Base-by-base conservation (phyloP, 1,139 yeast species). In the Arxiozyma heterogenica region DNA sequence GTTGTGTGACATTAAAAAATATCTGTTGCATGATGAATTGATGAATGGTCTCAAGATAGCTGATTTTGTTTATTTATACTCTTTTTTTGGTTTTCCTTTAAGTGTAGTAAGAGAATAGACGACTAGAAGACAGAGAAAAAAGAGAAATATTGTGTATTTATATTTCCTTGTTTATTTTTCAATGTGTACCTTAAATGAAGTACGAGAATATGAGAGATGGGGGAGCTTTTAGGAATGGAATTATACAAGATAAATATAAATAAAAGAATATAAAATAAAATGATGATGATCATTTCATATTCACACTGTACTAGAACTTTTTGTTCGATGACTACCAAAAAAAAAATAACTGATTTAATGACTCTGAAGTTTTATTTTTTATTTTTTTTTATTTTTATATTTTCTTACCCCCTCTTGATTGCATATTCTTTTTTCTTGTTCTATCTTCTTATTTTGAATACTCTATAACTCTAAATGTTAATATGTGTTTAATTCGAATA, bases 41-140 rank as follows among this genome's bases (percentile, higher is more conserved):
- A 68, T 69, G 72, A 69, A 58, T 68, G 72, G 72, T 69, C 72
- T 64, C 62, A 58, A 69, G 71, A 68, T 64, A 69, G 65, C 72
- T 69, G 72, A 69, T 59, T 57, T 21, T 23, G 25, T 22, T 41
- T 47, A 23, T 45, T 30, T n/a, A 12, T n/a, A 41, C 12, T 48
- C 1, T 7, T 30, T 22, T 27, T 47, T 22, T 39, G 17, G 21
- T 30, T 25, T 21, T 47, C 41, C 17, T n/a, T 27, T 27, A 9
- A 12, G n/a, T 7, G 4, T 27, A 22, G 34, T 27, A 41, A 15
- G 21, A 39, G 20, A 6, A n/a, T n/a, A n/a, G n/a, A n/a, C n/a
- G n/a, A n/a, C n/a, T n/a, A n/a, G n/a, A n/a, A n/a, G n/a, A n/a
- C n/a, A n/a, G n/a, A n/a, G n/a, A 48, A 15, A 6, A 34, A 6